These are phyloP conservation scores for Diaporthe citri DNA, from an alignment of 2,329 filamentous ascomycete species.

Conservation along the genomic window DNA sequence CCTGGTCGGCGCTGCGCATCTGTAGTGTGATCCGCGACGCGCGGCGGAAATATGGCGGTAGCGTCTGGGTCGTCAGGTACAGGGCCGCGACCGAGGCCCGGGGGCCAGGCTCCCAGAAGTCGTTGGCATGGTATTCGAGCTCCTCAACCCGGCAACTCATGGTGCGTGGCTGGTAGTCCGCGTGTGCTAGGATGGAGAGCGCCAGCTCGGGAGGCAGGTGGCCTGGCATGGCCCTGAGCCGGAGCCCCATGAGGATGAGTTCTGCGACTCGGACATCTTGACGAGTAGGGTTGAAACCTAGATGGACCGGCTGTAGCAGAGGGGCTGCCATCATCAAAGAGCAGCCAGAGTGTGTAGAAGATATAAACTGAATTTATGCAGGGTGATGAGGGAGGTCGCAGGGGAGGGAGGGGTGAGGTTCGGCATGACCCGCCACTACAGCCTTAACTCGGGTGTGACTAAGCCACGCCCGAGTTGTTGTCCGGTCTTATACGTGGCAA, in stretches of 20 bases:
- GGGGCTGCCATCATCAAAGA: neutral
- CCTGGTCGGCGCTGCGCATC: slow-evolving; percentile 41
- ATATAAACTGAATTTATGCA: neutral
- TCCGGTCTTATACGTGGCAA: neutral
- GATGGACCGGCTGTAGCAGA: neutral
- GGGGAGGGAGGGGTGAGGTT: neutral
- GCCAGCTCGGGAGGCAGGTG: slow-evolving; percentile 1
- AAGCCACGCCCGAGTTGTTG: neutral
- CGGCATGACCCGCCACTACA: too few species aligned
- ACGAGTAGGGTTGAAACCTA: slow-evolving; percentile 13
- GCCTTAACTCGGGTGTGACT: too few species aligned
- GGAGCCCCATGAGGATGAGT: neutral
- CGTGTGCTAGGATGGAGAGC: neutral
- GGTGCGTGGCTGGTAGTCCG: slow-evolving; percentile 6
- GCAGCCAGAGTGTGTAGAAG: too few species aligned
- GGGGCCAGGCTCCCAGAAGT: slow-evolving; percentile 14
- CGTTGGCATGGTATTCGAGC: neutral
- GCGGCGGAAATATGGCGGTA: slow-evolving; percentile 5
- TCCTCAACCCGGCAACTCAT: neutral
- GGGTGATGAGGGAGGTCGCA: neutral
- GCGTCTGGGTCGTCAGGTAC: slow-evolving; percentile 8
- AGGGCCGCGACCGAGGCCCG: slow-evolving; percentile 16
- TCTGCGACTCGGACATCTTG: neutral
- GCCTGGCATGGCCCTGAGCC: neutral
- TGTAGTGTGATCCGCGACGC: slow-evolving; percentile 41